phyloP scores from a whole-genome alignment of 345 rosid genomes.

The Citrus australasica region DNA sequence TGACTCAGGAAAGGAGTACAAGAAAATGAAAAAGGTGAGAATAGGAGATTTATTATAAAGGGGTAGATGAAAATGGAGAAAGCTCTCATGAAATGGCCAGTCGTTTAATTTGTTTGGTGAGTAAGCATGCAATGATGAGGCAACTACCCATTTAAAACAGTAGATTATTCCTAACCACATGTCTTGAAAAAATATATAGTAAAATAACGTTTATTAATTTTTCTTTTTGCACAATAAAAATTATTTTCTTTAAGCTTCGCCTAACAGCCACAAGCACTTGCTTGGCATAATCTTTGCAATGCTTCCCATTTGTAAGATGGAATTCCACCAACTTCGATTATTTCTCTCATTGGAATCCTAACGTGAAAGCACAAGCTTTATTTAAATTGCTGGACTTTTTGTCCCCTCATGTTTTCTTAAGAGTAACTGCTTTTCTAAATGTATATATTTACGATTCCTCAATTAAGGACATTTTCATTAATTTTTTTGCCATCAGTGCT shows the following conservation, averaged over 20 bases:
- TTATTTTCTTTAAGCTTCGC: background rate
- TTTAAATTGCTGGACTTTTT: slow-evolving; percentile 5
- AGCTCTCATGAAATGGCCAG: background rate
- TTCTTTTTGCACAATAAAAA: background rate
- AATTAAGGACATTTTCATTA: background rate
- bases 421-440: background rate
- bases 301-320: slow-evolving; percentile 25
- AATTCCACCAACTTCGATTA: slow-evolving; percentile 25
- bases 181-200: background rate
- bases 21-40: background rate
- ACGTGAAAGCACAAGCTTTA: slow-evolving; percentile 32
- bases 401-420: slow-evolving; percentile 2
- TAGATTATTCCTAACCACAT: background rate
- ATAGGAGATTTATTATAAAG: background rate
- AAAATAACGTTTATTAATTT: background rate
- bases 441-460: background rate
- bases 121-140: background rate
- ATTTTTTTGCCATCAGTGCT: background rate
- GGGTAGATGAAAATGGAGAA: background rate
- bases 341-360: slow-evolving; percentile 27
- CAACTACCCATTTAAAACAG: background rate
- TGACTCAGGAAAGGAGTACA: background rate
- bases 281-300: slow-evolving; percentile 1
- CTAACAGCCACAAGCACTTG: background rate
- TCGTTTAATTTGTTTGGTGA: background rate